Evolutionary conservation across 768 basidiomycete genomes (phyloP).

Genomic region (Daedaleopsis nitida): DNA sequence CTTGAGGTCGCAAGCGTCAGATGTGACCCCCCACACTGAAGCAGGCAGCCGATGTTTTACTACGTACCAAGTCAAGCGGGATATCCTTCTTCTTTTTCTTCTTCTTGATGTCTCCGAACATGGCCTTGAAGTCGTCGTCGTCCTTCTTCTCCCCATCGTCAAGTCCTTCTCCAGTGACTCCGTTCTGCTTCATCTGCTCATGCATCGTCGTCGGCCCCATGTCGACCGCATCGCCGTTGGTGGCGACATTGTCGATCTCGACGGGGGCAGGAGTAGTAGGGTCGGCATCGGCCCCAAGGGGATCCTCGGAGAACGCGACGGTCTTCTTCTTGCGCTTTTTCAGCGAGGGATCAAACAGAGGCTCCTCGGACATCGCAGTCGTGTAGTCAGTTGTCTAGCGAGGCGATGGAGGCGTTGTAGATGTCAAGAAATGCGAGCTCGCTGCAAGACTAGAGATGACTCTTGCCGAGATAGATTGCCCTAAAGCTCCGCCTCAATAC

Average conservation of each 20-base stretch:
- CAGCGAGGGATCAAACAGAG: slow-evolving; percentile 80
- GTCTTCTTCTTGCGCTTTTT: slow-evolving; percentile 85
- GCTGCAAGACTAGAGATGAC: slow-evolving; percentile 9
- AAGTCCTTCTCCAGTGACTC: slow-evolving; percentile 30
- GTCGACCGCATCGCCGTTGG: slow-evolving; percentile 74
- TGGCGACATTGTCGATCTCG: slow-evolving; percentile 67
- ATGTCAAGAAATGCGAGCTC: slow-evolving; percentile 17
- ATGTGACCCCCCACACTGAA: neutral
- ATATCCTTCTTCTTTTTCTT: slow-evolving; percentile 93
- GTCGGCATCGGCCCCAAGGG: slow-evolving; percentile 75
- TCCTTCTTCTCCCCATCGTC: slow-evolving; percentile 50
- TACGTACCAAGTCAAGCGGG: slow-evolving; percentile 74
- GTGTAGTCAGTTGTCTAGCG: neutral
- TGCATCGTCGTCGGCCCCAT: slow-evolving; percentile 75
- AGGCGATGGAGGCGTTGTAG: slow-evolving; percentile 30
- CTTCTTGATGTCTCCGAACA: slow-evolving; percentile 90
- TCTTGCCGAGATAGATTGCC: neutral
- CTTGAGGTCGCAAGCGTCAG: neutral
- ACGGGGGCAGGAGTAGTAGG: slow-evolving; percentile 79
- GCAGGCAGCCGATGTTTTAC: too few species aligned
- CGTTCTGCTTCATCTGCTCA: slow-evolving; percentile 68
- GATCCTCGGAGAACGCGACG: slow-evolving; percentile 84
- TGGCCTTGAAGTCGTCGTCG: slow-evolving; percentile 77
- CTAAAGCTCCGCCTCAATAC: slow-evolving; percentile 11
- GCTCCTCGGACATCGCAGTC: slow-evolving; percentile 64